Evolutionary conservation across 2,329 filamentous ascomycete genomes (phyloP), one percentile per base, ranked within the genome.

Genomic region (Rhexocercosporidium sp.): DNA sequence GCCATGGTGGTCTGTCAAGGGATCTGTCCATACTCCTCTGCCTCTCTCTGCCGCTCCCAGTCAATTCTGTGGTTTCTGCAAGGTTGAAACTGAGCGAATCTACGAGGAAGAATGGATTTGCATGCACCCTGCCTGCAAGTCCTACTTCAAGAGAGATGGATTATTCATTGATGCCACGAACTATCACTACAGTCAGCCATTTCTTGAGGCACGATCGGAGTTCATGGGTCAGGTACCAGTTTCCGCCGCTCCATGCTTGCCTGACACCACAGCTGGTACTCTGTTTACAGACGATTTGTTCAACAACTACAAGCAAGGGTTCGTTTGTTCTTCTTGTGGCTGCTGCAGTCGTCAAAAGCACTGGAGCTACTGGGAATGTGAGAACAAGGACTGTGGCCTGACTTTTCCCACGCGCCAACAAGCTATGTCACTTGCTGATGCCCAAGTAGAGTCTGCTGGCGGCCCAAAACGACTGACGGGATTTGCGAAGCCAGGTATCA

Each of bases 281-380:
- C n/a, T n/a, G n/a, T n/a, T n/a, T n/a, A n/a, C n/a, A n/a, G n/a
- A n/a, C n/a, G n/a, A n/a, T n/a, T n/a, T n/a, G n/a, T n/a, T n/a
- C n/a, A n/a, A n/a, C n/a, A n/a, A n/a, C n/a, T n/a, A n/a, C 65
- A 90, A 87, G 73, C 81, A 82, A 60, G 91, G 91, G 0, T 85
- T 93, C 56, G 86, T 91, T 1, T 94, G 92, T 71, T 88, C 87
- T 0, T 67, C 78, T 1, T 94, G 92, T 70, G 79, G 82, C 0
- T 83, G 86, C 47, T 92, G 90, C 72, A 88, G 83, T 49, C 82
- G 87, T 2, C 83, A 91, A 0, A 80, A 84, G 16, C 77, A 82
- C 27, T 94, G 90, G 89, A 78, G 78, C 5, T 82, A 83, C 1
- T 92, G 89, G 90, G 77, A 79, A 29, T 94, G 90, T 67, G 80